A percentile compares a stretch with the other conserved stretches of the same genome.
phyloP scores from a whole-genome alignment of 345 rosid genomes.

The Populus simonii region DNA sequence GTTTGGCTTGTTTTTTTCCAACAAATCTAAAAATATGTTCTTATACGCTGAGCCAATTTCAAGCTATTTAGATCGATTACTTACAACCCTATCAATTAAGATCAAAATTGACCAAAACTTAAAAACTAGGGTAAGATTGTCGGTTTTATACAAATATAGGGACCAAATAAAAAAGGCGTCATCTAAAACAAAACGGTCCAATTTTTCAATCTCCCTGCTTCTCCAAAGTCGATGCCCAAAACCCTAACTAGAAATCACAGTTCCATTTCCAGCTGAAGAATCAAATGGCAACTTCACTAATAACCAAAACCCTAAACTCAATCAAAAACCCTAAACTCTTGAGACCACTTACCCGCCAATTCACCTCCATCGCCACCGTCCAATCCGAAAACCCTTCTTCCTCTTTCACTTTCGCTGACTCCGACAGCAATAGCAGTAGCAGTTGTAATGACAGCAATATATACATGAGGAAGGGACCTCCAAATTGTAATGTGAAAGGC shows the following conservation, averaged over 20 bases:
- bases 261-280: neutral
- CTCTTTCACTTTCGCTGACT: conserved; percentile 44
- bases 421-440: neutral
- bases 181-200: no score
- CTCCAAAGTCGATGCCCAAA: no score
- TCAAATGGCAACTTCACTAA: conserved; percentile 42
- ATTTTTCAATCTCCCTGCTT: no score
- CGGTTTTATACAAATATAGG: no score
- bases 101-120: no score
- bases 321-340: conserved; percentile 21
- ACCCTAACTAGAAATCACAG: neutral
- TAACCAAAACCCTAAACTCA: conserved; percentile 43
- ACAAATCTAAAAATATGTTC: no score
- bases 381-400: conserved; percentile 44
- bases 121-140: no score
- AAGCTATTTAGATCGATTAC: no score
- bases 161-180: no score
- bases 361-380: conserved; percentile 39
- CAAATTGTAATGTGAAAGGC: conserved; percentile 22
- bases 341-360: conserved; percentile 21
- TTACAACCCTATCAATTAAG: no score
- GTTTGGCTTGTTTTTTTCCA: no score
- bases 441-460: conserved; percentile 30
- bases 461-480: conserved; percentile 35
- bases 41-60: no score